Evolutionary conservation across 2,329 filamentous ascomycete species (phyloP).

Genomic region (Beauveria brongniartii): DNA sequence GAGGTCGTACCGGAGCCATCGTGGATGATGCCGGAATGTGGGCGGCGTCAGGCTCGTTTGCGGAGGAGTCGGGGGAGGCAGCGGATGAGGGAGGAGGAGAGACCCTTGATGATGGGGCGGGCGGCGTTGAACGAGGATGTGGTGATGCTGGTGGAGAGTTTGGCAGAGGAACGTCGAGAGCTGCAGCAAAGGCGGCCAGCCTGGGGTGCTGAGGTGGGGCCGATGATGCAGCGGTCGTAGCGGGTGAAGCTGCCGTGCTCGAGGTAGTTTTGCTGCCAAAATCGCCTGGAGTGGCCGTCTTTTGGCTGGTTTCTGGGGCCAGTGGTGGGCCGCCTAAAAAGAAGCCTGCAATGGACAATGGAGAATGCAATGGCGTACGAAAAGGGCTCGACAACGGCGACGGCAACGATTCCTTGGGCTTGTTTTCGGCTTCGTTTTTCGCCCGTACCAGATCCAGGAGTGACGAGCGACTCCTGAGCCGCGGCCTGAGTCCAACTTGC

Average conservation of each 20-base stretch:
- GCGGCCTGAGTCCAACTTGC: slow-evolving; percentile 13
- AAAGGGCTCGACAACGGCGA: slow-evolving; percentile 7
- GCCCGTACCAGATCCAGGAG: slow-evolving; percentile 12
- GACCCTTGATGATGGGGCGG: slow-evolving; percentile 16
- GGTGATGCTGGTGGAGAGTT: slow-evolving; percentile 32
- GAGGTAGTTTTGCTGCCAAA: neutral
- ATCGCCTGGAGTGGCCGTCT: neutral
- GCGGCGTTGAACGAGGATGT: slow-evolving; percentile 24
- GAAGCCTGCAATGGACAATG: neutral
- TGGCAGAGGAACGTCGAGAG: slow-evolving; percentile 30
- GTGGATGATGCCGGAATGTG: slow-evolving; percentile 29
- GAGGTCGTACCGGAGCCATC: slow-evolving; percentile 48
- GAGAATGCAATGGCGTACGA: neutral
- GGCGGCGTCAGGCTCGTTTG: slow-evolving; percentile 20
- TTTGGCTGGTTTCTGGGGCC: neutral
- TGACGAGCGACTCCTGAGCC: slow-evolving; percentile 13
- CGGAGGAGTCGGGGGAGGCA: slow-evolving; percentile 19
- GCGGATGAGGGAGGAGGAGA: slow-evolving; percentile 21
- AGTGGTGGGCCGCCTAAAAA: neutral
- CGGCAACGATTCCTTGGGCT: neutral
- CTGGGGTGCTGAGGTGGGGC: slow-evolving; percentile 13
- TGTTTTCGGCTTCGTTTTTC: slow-evolving; percentile 12
- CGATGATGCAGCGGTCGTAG: slow-evolving; percentile 25
- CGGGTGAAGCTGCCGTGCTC: slow-evolving; percentile 12
- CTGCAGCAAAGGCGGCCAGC: slow-evolving; percentile 17